These are phyloP conservation scores for Albugo candida DNA, from an alignment of 352 stramenopile genomes.

Conservation along the genomic window DNA sequence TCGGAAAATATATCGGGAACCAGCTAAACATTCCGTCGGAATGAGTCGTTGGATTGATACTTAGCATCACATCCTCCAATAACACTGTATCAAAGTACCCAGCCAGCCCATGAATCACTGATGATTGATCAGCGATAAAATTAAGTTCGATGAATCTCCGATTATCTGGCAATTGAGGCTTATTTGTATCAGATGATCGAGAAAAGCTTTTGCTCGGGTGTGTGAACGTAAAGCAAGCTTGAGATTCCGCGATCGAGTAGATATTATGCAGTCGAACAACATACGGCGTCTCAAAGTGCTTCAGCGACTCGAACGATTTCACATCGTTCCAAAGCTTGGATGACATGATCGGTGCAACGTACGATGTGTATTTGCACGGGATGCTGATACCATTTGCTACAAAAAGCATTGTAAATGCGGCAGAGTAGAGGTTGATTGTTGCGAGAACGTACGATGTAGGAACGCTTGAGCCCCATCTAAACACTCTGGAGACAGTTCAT, in stretches of 20 bases:
- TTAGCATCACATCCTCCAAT: conserved; percentile 86
- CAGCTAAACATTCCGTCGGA: conserved; percentile 97
- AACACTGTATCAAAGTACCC: conserved; percentile 93
- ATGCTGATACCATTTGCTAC: conserved; percentile 77
- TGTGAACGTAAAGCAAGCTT: conserved; percentile 86
- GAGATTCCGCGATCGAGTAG: conserved; percentile 59
- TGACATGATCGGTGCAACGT: conserved; percentile 87
- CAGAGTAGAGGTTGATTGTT: background rate
- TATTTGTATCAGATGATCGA: background rate
- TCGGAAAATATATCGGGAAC: conserved; percentile 98
- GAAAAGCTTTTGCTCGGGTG: conserved; percentile 66
- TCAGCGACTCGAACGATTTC: conserved; percentile 44
- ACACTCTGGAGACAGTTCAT: conserved; percentile 98
- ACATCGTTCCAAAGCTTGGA: conserved; percentile 86
- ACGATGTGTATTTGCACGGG: conserved; percentile 86
- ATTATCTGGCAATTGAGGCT: background rate
- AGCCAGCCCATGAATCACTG: conserved; percentile 86
- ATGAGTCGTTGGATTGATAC: conserved; percentile 89
- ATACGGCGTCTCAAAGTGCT: conserved; percentile 92
- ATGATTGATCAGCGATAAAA: conserved; percentile 30
- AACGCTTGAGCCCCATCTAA: conserved; percentile 88
- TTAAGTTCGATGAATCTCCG: conserved; percentile 14
- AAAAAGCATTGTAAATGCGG: conserved; percentile 2
- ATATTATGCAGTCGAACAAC: conserved; percentile 91
- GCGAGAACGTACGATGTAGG: conserved; percentile 24